phyloP scores from a whole-genome alignment of 2,329 filamentous ascomycete species.

The Fusarium liriodendri region DNA sequence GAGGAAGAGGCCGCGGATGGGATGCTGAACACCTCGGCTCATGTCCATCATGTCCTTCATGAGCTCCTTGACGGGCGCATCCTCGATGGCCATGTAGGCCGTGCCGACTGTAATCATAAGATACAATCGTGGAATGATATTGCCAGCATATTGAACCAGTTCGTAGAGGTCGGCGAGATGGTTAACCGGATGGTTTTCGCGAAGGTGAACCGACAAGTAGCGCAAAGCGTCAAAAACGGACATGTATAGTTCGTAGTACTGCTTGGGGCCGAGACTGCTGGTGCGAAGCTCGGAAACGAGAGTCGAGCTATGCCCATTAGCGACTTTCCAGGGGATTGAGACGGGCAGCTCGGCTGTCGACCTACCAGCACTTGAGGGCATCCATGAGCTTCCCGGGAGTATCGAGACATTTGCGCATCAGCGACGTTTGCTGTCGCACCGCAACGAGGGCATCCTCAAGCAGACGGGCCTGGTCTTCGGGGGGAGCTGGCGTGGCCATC shows the following conservation, averaged over 20 bases:
- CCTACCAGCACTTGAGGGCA: conserved; percentile 98
- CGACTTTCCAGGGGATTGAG: conserved; percentile 21
- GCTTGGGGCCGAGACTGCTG: conserved; percentile 96
- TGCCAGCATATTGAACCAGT: conserved; percentile 96
- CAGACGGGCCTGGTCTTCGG: conserved; percentile 88
- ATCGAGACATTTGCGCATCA: conserved; percentile 98
- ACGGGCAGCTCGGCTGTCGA: conserved; percentile 32
- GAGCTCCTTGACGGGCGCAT: conserved; percentile 98
- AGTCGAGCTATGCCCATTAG: conserved; percentile 76
- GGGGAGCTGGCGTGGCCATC: conserved; percentile 68
- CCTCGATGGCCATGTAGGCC: conserved; percentile 98
- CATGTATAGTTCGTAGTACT: conserved; percentile 99
- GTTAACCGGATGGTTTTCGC: conserved; percentile 97
- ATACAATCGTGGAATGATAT: conserved; percentile 95
- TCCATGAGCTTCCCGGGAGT: conserved; percentile 99
- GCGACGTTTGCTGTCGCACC: conserved; percentile 94
- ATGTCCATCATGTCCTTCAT: conserved; percentile 99
- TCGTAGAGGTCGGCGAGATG: conserved; percentile 98
- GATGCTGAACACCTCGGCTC: conserved; percentile 97
- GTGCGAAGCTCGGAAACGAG: conserved; percentile 98
- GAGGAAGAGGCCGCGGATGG: conserved; percentile 92
- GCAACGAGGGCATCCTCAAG: conserved; percentile 97
- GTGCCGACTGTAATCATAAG: conserved; percentile 99
- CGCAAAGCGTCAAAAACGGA: conserved; percentile 97
- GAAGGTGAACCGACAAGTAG: conserved; percentile 94